These are phyloP conservation scores for Stemphylium lycopersici DNA, from an alignment of 2,329 filamentous ascomycete genomes.

Conservation along the genomic window DNA sequence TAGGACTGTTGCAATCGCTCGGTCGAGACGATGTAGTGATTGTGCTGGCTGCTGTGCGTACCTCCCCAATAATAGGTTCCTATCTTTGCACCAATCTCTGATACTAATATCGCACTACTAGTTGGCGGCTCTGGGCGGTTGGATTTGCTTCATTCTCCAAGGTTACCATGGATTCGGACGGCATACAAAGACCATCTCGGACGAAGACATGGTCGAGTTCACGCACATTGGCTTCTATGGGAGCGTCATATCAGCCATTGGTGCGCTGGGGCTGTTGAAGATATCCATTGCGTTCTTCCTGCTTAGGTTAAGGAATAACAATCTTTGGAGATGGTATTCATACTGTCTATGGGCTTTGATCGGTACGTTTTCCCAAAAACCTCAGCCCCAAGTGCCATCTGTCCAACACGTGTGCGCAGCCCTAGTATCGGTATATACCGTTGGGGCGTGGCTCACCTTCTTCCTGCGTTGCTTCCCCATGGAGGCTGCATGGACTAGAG, in stretches of 20 bases:
- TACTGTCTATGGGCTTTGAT: background rate
- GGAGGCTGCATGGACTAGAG: conserved; percentile 1
- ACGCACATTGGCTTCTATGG: conserved; percentile 3
- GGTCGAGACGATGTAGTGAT: conserved; percentile 8
- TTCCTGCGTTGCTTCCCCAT: background rate
- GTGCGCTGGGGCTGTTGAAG: conserved; percentile 1
- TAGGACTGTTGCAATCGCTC: conserved; percentile 2
- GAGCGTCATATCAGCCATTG: conserved; percentile 8
- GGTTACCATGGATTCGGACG: conserved; percentile 10
- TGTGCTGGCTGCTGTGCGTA: conserved; percentile 1
- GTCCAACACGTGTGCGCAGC: background rate
- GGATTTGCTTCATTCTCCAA: conserved; percentile 12
- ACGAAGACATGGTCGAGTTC: background rate
- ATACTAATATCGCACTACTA: background rate
- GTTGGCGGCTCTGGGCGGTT: conserved; percentile 1
- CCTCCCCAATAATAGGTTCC: background rate
- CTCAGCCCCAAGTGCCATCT: background rate
- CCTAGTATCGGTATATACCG: background rate
- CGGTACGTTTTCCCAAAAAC: background rate
- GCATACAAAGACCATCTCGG: background rate
- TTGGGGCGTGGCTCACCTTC: conserved; percentile 4
- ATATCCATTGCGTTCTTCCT: conserved; percentile 6
- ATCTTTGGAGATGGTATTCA: conserved; percentile 3
- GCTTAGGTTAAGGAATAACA: conserved; percentile 1
- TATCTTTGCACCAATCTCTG: background rate